These are phyloP conservation scores for Coemansia sp. DNA, from an alignment of 192 early-diverging fungal genomes.

Conservation along the genomic window DNA sequence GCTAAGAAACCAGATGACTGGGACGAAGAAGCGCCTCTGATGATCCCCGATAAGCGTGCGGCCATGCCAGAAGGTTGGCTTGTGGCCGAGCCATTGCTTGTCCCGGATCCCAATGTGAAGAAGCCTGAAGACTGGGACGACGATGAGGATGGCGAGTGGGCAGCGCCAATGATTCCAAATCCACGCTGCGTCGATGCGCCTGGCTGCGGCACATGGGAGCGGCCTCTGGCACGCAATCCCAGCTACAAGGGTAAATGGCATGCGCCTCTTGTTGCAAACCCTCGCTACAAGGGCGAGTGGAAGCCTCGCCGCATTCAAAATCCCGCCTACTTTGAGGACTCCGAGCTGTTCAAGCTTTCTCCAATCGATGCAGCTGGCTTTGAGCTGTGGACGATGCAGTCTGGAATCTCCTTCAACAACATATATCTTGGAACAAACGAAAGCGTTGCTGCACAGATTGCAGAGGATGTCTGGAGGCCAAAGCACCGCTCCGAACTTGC, in stretches of 20 bases:
- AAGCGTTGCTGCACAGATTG: conserved; percentile 66
- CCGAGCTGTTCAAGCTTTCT: conserved; percentile 71
- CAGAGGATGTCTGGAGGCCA: conserved; percentile 74
- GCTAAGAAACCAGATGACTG: conserved; percentile 77
- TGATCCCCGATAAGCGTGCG: conserved; percentile 78
- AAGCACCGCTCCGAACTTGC: conserved; percentile 71
- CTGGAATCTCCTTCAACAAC: conserved; percentile 86
- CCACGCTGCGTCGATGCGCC: conserved; percentile 72
- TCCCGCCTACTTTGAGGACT: conserved; percentile 83
- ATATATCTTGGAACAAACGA: conserved; percentile 81
- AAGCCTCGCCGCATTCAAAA: conserved; percentile 81
- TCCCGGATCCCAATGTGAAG: conserved; percentile 75
- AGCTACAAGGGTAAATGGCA: conserved; percentile 89
- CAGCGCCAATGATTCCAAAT: conserved; percentile 72
- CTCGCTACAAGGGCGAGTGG: conserved; percentile 91
- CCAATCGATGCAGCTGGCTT: conserved; percentile 83
- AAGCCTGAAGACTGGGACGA: conserved; percentile 93
- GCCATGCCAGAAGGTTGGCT: conserved; percentile 84
- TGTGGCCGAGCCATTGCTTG: conserved; percentile 70
- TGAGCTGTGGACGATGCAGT: conserved; percentile 94
- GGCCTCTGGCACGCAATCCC: conserved; percentile 81
- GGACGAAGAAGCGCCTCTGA: conserved; percentile 85
- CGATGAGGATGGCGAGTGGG: conserved; percentile 93
- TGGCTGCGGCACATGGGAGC: conserved; percentile 80
- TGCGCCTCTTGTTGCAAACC: conserved; percentile 84